These are phyloP conservation scores for Hypomyces rosellus DNA, from an alignment of 2,329 filamentous ascomycete species.

Conservation along the genomic window DNA sequence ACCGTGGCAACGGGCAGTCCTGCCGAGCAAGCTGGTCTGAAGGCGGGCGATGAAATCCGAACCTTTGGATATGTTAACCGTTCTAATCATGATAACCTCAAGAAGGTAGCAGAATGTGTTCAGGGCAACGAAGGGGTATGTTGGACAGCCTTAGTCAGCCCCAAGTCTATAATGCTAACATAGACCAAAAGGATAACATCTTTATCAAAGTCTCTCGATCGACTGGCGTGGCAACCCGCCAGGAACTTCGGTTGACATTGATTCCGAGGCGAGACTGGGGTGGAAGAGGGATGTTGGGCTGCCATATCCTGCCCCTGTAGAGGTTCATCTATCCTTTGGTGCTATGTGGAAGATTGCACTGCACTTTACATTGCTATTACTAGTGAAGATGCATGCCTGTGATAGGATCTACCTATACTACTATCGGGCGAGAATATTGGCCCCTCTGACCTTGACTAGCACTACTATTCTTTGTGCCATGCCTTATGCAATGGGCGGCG, in stretches of 20 bases:
- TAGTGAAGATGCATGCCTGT: no score
- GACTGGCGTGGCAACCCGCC: conserved; percentile 33
- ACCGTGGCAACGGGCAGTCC: conserved; percentile 72
- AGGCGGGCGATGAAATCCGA: conserved; percentile 71
- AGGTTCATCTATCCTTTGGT: not conserved
- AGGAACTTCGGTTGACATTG: conserved; percentile 64
- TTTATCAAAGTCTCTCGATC: conserved; percentile 59
- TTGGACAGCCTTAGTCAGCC: conserved; percentile 18
- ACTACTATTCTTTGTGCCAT: no score
- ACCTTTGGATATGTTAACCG: conserved; percentile 80
- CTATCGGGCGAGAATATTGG: no score
- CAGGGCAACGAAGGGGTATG: conserved; percentile 84
- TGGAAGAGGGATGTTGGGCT: conserved; percentile 81
- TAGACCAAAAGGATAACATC: conserved; percentile 53
- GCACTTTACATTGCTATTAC: not conserved
- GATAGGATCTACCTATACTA: no score
- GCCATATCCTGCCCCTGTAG: conserved; percentile 76
- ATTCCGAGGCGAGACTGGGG: conserved; percentile 80
- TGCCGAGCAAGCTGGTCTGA: conserved; percentile 74
- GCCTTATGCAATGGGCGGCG: no score
- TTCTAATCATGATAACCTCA: conserved; percentile 78
- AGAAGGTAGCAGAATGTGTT: conserved; percentile 82
- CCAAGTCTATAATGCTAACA: conserved; percentile 18
- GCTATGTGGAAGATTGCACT: no score
- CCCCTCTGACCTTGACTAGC: no score